Evolutionary conservation across 768 basidiomycete species (phyloP).

Genomic region (Gelatoporia subvermispora): DNA sequence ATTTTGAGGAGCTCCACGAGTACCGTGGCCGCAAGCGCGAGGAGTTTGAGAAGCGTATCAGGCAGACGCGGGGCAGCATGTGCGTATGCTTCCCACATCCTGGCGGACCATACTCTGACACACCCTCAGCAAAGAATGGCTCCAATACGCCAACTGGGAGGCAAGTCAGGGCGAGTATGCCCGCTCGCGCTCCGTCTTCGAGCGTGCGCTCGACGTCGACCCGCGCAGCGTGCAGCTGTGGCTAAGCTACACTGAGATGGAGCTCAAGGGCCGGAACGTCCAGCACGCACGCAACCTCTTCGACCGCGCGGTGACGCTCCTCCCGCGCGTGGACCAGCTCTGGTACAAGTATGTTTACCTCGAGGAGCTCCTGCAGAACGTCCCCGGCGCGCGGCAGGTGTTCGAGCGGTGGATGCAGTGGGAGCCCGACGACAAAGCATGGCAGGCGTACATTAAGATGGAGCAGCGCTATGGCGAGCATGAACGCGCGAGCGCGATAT

Average conservation of each 20-base stretch:
- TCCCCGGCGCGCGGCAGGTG: slow-evolving; percentile 93
- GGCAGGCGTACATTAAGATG: slow-evolving; percentile 99
- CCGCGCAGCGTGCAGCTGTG: slow-evolving; percentile 86
- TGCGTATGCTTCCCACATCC: slow-evolving; percentile 29
- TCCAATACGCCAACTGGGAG: slow-evolving; percentile 86
- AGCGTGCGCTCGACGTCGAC: slow-evolving; percentile 95
- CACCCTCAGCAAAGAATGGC: slow-evolving; percentile 70
- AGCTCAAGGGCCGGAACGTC: slow-evolving; percentile 95
- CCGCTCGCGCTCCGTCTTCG: slow-evolving; percentile 91
- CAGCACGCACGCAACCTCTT: slow-evolving; percentile 96
- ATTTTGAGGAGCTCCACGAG: slow-evolving; percentile 88
- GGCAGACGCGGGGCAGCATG: slow-evolving; percentile 79
- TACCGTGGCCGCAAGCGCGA: slow-evolving; percentile 89
- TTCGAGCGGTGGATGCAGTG: slow-evolving; percentile 99
- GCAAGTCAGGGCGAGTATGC: slow-evolving; percentile 96
- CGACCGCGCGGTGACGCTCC: slow-evolving; percentile 93
- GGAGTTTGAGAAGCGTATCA: slow-evolving; percentile 88
- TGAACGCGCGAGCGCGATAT: slow-evolving; percentile 88
- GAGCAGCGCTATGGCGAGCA: slow-evolving; percentile 90
- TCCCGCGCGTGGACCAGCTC: slow-evolving; percentile 93
- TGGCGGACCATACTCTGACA: slow-evolving; percentile 1
- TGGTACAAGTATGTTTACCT: slow-evolving; percentile 99
- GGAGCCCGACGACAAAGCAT: slow-evolving; percentile 99
- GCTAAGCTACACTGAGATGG: slow-evolving; percentile 95
- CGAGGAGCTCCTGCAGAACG: slow-evolving; percentile 93